phyloP scores from a whole-genome alignment of 2,329 filamentous ascomycete species.

The Penicillium polonicum region DNA sequence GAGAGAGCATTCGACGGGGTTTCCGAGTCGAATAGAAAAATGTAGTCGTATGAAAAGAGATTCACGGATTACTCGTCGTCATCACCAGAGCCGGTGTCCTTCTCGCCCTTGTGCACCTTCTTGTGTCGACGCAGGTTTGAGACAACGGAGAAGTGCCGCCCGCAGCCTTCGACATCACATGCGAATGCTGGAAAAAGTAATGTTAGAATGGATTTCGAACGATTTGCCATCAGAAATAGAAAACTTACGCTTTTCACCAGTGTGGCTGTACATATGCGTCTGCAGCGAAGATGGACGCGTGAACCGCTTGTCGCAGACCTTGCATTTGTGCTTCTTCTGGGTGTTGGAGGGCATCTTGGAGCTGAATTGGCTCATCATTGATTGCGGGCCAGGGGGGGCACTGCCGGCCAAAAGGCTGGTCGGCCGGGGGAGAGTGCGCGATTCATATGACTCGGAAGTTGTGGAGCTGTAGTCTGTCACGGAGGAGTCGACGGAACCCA shows the following conservation, averaged over 20 bases:
- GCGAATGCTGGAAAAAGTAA: conserved; percentile 67
- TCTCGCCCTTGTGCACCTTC: conserved; percentile 83
- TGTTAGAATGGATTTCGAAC: conserved; percentile 19
- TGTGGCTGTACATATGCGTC: conserved; percentile 98
- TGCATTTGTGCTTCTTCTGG: conserved; percentile 99
- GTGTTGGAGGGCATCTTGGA: conserved; percentile 94
- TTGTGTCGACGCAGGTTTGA: conserved; percentile 92
- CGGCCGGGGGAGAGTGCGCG: conserved; percentile 79
- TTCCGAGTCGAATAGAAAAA: conserved; percentile 15
- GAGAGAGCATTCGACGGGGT: conserved; percentile 11
- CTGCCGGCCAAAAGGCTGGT: conserved; percentile 62
- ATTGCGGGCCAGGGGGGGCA: conserved; percentile 80
- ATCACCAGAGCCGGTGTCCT: conserved; percentile 40
- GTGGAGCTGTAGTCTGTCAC: conserved; percentile 92
- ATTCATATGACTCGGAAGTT: conserved; percentile 80
- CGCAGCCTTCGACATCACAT: conserved; percentile 92
- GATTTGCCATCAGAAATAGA: not conserved
- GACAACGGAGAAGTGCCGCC: conserved; percentile 93
- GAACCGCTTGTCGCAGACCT: conserved; percentile 97
- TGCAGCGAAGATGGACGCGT: conserved; percentile 91
- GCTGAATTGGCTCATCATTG: conserved; percentile 98
- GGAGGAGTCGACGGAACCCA: conserved; percentile 66
- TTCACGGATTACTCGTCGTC: conserved; percentile 39
- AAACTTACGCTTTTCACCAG: conserved; percentile 91
- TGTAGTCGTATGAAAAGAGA: conserved; percentile 7